Conservation (phyloP, 805 yeast species). For the Isabelozyma heimii region DNA sequence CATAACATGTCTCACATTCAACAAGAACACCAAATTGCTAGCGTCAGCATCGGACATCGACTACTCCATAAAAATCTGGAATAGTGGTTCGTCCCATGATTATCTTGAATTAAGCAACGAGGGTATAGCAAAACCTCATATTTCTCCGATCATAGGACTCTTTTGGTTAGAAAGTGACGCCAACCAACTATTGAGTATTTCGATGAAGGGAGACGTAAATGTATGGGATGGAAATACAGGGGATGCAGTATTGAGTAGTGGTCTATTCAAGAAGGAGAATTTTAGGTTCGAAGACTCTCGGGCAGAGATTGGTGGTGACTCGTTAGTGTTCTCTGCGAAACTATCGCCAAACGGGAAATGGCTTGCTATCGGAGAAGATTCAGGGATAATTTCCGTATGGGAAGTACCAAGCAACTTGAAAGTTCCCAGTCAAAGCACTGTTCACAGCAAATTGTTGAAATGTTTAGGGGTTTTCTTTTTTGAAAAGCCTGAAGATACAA, state of each 20-base stretch:
- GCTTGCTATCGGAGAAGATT: slow-evolving; percentile 65
- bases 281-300: slow-evolving; percentile 12
- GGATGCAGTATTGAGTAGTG: slow-evolving; percentile 29
- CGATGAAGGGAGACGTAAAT: slow-evolving; percentile 69
- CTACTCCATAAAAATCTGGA: slow-evolving; percentile 70
- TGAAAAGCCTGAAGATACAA: slow-evolving; percentile 8
- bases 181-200: slow-evolving; percentile 43
- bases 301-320: slow-evolving; percentile 18
- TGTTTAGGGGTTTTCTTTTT: slow-evolving; percentile 24
- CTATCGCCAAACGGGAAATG: slow-evolving; percentile 48
- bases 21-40: slow-evolving; percentile 48
- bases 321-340: slow-evolving; percentile 53
- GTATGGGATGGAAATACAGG: slow-evolving; percentile 62
- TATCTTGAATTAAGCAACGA: slow-evolving; percentile 31
- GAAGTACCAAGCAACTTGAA: slow-evolving; percentile 24
- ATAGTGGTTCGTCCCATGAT: slow-evolving; percentile 56
- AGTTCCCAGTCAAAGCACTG: slow-evolving; percentile 1
- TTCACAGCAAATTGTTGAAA: slow-evolving; percentile 11
- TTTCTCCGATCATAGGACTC: slow-evolving; percentile 54
- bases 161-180: slow-evolving; percentile 49
- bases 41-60: slow-evolving; percentile 77
- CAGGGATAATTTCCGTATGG: slow-evolving; percentile 59
- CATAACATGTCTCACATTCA: slow-evolving; percentile 56
- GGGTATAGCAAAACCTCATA: slow-evolving; percentile 32
- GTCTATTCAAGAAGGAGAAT: slow-evolving; percentile 24